Evolutionary conservation across 2,329 filamentous ascomycete species (phyloP), one percentile per base, ranked within the genome.

Genomic region (Microdochium bolleyi): DNA sequence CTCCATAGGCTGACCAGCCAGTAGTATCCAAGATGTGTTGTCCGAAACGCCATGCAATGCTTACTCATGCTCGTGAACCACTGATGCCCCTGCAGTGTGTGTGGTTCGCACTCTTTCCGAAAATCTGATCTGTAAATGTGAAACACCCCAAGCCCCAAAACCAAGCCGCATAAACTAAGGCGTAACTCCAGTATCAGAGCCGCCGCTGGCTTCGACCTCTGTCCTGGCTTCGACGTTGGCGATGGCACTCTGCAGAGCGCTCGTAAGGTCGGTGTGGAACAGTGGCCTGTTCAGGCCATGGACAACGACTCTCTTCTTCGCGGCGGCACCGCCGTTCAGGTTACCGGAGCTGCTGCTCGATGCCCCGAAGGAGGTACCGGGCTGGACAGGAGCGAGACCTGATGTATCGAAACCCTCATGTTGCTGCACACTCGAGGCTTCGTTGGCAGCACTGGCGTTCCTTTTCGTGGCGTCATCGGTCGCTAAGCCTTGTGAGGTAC

Each of bases 191-290:
- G 56, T 52, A 30, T 59, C 62, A 7, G 54, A 50, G 9, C 61
- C 63, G n/a, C 62, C 63, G 8, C 54, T 48, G 41, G 54, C 57
- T 54, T 65, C 61, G 52, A 60, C 61, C 49, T 74, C 72, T 8
- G 69, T 64, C 51, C 77, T 71, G 0, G 75, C 77, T 68, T 89
- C 82, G 0, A 89, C 80, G 60, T 95, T 95, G 27, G 85, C 83
- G 61, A 96, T 82, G 2, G 91, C 92, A 61, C 86, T 90, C 69
- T 96, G 89, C 60, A 97, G 70, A 7, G 94, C 94, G 62, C 85
- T 91, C 3, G 89, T 94, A 51, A 97, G 72, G 67, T 97, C 94
- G 51, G 96, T 82, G 66, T 99, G 94, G 80, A 99, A 97, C 60
- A 96, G 80, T 3, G 94, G 92, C 60, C 89, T 75, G 68, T 95